These are phyloP conservation scores for Leccinum pachyderme DNA, from an alignment of 1,284 basidiomycete species.

Conservation along the genomic window DNA sequence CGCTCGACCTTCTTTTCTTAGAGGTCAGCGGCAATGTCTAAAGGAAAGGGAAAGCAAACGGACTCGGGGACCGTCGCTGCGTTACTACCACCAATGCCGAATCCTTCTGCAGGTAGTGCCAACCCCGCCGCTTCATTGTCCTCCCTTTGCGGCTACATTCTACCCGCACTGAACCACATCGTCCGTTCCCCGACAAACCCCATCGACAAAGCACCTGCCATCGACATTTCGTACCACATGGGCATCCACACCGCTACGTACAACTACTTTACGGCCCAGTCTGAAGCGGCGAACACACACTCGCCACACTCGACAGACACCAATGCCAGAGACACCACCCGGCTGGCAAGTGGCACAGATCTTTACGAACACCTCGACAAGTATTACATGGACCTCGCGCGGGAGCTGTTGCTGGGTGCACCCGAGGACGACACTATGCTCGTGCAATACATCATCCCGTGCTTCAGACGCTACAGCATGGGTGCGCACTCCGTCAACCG, in stretches of 20 bases:
- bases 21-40: conserved; percentile 22
- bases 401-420: conserved; percentile 59
- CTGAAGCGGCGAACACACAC: conserved; percentile 41
- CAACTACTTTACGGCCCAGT: conserved; percentile 72
- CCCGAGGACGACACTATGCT: conserved; percentile 65
- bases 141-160: conserved; percentile 69
- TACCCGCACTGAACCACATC: conserved; percentile 73
- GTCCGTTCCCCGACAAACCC: conserved; percentile 63
- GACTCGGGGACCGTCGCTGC: not conserved
- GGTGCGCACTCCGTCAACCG: conserved; percentile 66
- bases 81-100: conserved; percentile 44
- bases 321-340: conserved; percentile 23
- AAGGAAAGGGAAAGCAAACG: conserved; percentile 31
- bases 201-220: conserved; percentile 57
- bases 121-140: conserved; percentile 70
- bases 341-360: conserved; percentile 52
- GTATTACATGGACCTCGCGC: conserved; percentile 58
- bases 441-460: conserved; percentile 65
- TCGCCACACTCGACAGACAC: conserved; percentile 15
- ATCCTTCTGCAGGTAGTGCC: conserved; percentile 60
- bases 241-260: conserved; percentile 76
- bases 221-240: conserved; percentile 70
- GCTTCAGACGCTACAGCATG: conserved; percentile 64
- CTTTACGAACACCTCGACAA: conserved; percentile 69
- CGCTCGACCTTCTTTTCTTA: not conserved